phyloP scores from a whole-genome alignment of 306 rosid genomes.

The Cajanus cajan region DNA sequence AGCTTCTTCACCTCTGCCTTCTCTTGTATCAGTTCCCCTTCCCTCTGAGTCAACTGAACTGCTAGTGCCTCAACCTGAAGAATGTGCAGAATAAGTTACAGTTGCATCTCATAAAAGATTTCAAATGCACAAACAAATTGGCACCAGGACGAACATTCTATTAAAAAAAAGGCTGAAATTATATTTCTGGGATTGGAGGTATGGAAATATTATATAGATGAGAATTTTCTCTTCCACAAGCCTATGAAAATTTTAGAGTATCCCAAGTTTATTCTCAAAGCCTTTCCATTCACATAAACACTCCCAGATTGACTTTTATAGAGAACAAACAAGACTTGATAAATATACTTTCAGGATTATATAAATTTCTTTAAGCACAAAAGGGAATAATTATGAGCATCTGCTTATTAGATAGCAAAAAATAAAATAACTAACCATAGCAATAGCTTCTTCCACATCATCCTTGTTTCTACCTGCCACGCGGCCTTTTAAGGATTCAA shows the following conservation, averaged over 20 bases:
- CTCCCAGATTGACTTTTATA: not conserved
- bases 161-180: not conserved
- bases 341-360: not conserved
- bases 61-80: constrained; percentile 76
- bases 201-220: not conserved
- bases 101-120: constrained; percentile 13
- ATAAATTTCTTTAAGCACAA: not conserved
- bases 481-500: constrained; percentile 88
- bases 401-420: constrained; percentile 5
- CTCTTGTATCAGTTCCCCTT: constrained; percentile 75
- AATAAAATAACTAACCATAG: constrained; percentile 65
- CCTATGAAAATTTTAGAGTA: not conserved
- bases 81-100: not conserved
- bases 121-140: not conserved
- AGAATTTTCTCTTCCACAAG: not conserved
- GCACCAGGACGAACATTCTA: not conserved
- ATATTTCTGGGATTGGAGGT: not conserved
- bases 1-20: constrained; percentile 94
- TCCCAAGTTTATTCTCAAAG: constrained; percentile 9
- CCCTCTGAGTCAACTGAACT: constrained; percentile 82
- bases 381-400: not conserved
- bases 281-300: not conserved
- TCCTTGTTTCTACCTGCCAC: constrained; percentile 93
- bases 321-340: not conserved
- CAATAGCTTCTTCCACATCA: constrained; percentile 89